A percentile compares a stretch with the other conserved stretches of the same genome.
phyloP scores from a whole-genome alignment of 768 basidiomycete genomes.

The Mycena capillaripes region DNA sequence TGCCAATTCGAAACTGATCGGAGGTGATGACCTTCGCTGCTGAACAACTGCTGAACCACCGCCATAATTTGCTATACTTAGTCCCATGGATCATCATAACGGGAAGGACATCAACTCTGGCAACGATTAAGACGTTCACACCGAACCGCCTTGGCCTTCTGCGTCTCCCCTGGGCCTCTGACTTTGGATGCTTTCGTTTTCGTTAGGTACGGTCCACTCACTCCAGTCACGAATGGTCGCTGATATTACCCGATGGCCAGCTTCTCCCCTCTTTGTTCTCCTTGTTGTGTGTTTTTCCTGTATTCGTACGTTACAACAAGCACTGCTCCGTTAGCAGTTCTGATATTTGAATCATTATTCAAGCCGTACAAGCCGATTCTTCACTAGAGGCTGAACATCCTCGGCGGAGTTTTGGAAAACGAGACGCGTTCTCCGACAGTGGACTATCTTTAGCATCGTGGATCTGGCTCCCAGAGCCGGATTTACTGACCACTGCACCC shows the following conservation, averaged over 20 bases:
- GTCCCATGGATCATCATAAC: too few species aligned
- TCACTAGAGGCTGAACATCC: neutral
- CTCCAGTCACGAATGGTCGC: neutral
- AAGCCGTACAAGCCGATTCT: neutral
- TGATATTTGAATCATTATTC: neutral
- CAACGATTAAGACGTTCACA: too few species aligned
- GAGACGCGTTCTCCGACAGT: conserved; percentile 24
- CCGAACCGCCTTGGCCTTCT: too few species aligned
- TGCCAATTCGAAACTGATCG: neutral
- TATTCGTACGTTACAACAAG: neutral
- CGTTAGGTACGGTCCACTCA: neutral
- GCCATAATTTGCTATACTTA: too few species aligned
- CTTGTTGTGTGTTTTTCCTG: neutral
- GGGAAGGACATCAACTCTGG: too few species aligned
- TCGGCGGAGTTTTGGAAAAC: neutral
- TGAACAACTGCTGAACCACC: too few species aligned
- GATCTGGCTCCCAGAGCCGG: conserved; percentile 34
- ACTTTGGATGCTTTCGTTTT: neutral
- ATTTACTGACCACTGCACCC: conserved; percentile 16
- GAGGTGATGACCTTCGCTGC: too few species aligned
- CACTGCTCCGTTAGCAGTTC: neutral
- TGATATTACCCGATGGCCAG: neutral
- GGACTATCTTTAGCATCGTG: conserved; percentile 23
- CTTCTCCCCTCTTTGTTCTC: neutral
- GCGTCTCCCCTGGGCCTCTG: neutral